A percentile compares a stretch with the other conserved stretches of the same genome.
Evolutionary conservation across 1,139 yeast genomes (phyloP).

Genomic region (Tardiomyces digboiensis): DNA sequence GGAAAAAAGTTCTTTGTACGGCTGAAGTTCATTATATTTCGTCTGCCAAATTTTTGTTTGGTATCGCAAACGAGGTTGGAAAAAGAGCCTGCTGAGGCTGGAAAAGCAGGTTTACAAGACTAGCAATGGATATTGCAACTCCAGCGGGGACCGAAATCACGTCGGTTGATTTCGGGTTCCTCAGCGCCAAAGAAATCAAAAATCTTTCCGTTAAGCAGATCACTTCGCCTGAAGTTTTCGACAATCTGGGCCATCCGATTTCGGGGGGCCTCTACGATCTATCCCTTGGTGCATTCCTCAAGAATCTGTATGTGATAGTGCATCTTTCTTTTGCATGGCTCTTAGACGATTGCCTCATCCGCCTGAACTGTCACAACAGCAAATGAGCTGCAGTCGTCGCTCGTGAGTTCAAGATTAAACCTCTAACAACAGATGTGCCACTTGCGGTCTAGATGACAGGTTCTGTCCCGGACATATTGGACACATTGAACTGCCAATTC

Average conservation of each 20-base stretch:
- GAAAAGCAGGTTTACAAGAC: not conserved
- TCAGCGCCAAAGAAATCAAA: conserved; percentile 75
- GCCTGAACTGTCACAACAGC: too few species aligned
- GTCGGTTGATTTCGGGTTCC: conserved; percentile 86
- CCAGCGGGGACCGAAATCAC: conserved; percentile 94
- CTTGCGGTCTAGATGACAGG: conserved; percentile 93
- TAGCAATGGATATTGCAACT: conserved; percentile 79
- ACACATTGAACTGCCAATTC: conserved; percentile 92
- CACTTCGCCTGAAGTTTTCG: conserved; percentile 90
- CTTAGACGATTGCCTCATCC: too few species aligned
- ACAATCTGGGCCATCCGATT: conserved; percentile 92
- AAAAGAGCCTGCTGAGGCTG: not conserved
- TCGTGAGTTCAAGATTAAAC: too few species aligned
- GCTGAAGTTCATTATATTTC: too few species aligned
- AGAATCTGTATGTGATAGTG: conserved; percentile 44
- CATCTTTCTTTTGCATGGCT: too few species aligned
- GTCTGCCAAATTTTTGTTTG: too few species aligned
- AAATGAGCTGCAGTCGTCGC: too few species aligned
- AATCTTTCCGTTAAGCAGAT: conserved; percentile 88
- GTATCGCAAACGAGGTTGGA: too few species aligned
- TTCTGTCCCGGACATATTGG: conserved; percentile 99
- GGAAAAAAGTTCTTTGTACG: too few species aligned
- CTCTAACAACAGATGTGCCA: conserved; percentile 47
- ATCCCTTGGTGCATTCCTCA: conserved; percentile 85
- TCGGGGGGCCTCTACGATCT: conserved; percentile 91